Base-by-base conservation (phyloP, 2,329 filamentous ascomycete species). In the Stachybotrys elegans region DNA sequence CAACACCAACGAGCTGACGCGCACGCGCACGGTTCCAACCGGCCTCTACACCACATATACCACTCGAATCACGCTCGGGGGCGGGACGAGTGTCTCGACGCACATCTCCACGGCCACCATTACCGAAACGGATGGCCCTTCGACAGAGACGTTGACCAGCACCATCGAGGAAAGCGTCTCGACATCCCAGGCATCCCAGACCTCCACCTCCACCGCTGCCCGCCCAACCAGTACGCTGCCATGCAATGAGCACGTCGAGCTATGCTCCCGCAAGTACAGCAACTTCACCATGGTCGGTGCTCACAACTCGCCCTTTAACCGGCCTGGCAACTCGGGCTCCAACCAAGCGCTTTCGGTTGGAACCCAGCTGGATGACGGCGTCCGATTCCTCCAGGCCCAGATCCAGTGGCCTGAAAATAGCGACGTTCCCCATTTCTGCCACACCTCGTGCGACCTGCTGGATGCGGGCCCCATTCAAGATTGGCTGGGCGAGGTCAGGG, bases 271-370 rank as follows among this genome's bases (percentile, higher is more conserved):
- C 47, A 83, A 80, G 54, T 94, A 90, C 65, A 81, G 84, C 72
- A 91, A 93, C 62, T 84, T 93, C 63, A 91, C 87, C 45, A 75
- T 86, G 55, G 78, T 94, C 2, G 81, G 78, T 17, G 82, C 83
- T 16, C 88, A 94, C 68, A 94, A 94, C 69, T 88, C 86, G 34
- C 86, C 87, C 11, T 94, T 94, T 59, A 75, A 83, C 32, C 71
- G 77, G 8, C 61, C 73, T 14, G 84, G 84, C 53, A 91, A 86
- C 61, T 78, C 84, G 9, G 88, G 83, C 13, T 78, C 85, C 44
- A 94, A 94, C 64, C 88, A 94, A 67, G 72, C 73, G 22, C 72
- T 86, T 36, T 63, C 71, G 17, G 86, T 93, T 40, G 75, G 71
- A 12, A 69, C 75, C 25, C 89, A 94, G 67, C 72, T 94, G 48